Percentiles rank a stretch among this genome's conserved stretches.
Conservation (phyloP, 306 rosid genomes). For the Acacia confusa region DNA sequence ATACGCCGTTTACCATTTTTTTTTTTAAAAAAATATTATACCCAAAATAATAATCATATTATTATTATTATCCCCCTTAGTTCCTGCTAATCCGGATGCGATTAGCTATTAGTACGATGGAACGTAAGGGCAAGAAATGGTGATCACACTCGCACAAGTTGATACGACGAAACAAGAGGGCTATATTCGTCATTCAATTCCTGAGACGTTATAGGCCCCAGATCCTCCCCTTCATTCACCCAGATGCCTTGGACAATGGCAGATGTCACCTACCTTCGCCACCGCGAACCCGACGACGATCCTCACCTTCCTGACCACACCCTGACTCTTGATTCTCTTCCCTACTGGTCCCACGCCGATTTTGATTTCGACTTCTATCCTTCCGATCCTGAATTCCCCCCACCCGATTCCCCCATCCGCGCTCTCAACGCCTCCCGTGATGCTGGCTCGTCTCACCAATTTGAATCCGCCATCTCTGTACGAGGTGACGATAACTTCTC, state of each 20-base stretch:
- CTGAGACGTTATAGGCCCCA: neutral
- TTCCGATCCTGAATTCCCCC: slow-evolving; percentile 40
- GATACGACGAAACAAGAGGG: neutral
- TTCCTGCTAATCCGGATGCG: neutral
- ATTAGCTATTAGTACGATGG: neutral
- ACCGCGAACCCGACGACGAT: slow-evolving; percentile 39
- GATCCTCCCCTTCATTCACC: neutral
- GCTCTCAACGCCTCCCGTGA: slow-evolving; percentile 20
- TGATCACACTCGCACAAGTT: neutral
- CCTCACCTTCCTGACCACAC: slow-evolving; percentile 21
- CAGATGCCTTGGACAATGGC: neutral
- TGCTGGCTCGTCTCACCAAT: slow-evolving; percentile 19
- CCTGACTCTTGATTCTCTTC: slow-evolving; percentile 29
- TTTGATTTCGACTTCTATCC: slow-evolving; percentile 44
- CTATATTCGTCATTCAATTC: neutral
- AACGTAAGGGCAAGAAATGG: neutral
- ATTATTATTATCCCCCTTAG: no score
- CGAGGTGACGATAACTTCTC: slow-evolving; percentile 22
- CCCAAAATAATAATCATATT: no score
- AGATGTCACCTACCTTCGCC: slow-evolving; percentile 32
- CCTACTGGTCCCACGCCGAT: slow-evolving; percentile 33
- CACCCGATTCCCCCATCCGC: slow-evolving; percentile 29
- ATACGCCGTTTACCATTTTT: no score
- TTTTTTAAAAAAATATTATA: no score
- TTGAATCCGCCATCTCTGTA: slow-evolving; percentile 23